Base-by-base conservation (phyloP, 2,329 filamentous ascomycete genomes). In the Penicillium sp. region DNA sequence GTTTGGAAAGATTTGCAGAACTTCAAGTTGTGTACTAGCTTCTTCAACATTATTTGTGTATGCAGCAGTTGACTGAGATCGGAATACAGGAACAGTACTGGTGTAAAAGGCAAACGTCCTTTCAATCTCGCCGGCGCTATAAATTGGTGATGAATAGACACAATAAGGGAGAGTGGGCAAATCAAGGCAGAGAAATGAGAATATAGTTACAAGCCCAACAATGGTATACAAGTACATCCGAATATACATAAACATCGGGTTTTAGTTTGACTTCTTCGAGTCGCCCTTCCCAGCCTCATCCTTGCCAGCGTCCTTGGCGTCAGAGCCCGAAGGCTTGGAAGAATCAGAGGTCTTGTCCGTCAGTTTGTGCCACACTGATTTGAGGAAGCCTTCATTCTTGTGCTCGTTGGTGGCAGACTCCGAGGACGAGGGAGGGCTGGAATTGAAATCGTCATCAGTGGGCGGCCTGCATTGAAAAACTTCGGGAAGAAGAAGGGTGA, bases 281-380 rank as follows among this genome's bases (percentile, higher is more conserved):
- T 67, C 60, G 34, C 66, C 60, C 39, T 64, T 58, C 43, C 49
- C 51, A 39, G 49, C 32, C 45, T 61, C 61, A 39, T 48, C 57
- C 47, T 63, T 59, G 39, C 45, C 47, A 45, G 58, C 39, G 42
- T 64, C 58, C 42, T 68, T 62, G 40, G 62, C 57, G 42, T 59
- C 60, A 9, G 62, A 54, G 12, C 64, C 57, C 26, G 65, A 56
- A 37, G 62, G 54, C 38, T 71, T 66, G 32, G 51, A 53, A 11
- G 55, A 48, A 32, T 59, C 59, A 13, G 43, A 44, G 44, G 62
- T 63, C 55, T 70, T 68, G 48, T 89, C 88, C n/a, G 86, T 95
- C 47, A 97, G 71, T 56, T 84, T 90, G 66, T 96, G 88, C 91
- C 91, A 97, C 55, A 94, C 83, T 37, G 85, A 89, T 74, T 93